A percentile compares a stretch with the other conserved stretches of the same genome.
These are phyloP conservation scores for Boletus holoroseus DNA, from an alignment of 1,284 basidiomycete genomes.

Conservation along the genomic window DNA sequence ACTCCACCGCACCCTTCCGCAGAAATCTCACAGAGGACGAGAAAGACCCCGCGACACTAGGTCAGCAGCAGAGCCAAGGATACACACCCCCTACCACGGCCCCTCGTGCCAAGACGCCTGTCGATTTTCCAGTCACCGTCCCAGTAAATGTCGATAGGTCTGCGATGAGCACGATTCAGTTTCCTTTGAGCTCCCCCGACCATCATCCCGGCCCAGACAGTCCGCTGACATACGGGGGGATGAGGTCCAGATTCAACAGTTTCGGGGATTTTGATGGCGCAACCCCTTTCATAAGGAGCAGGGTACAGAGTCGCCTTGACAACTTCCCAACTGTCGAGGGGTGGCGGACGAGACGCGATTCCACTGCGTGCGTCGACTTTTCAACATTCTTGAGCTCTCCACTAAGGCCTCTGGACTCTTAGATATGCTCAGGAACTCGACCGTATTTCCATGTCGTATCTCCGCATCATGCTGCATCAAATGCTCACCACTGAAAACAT, in stretches of 20 bases:
- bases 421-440: conserved; percentile 81
- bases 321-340: conserved; percentile 54
- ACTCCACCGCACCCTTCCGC: conserved; percentile 78
- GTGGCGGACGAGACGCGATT: conserved; percentile 75
- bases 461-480: conserved; percentile 85
- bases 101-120: conserved; percentile 45
- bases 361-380: conserved; percentile 60
- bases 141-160: conserved; percentile 45
- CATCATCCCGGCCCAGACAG: conserved; percentile 46
- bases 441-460: conserved; percentile 78
- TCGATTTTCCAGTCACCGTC: conserved; percentile 50
- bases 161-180: conserved; percentile 67
- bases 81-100: conserved; percentile 36
- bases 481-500: conserved; percentile 76
- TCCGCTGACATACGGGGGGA: conserved; percentile 44
- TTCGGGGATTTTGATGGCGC: conserved; percentile 62
- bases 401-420: conserved; percentile 8
- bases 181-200: conserved; percentile 73
- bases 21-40: conserved; percentile 76
- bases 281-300: conserved; percentile 75
- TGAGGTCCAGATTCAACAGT: conserved; percentile 60
- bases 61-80: conserved; percentile 37
- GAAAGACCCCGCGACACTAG: conserved; percentile 46
- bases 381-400: not conserved
- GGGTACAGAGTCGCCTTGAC: conserved; percentile 72